These are phyloP conservation scores for Hymenoscyphus albidus DNA, from an alignment of 2,329 filamentous ascomycete species.

Conservation along the genomic window DNA sequence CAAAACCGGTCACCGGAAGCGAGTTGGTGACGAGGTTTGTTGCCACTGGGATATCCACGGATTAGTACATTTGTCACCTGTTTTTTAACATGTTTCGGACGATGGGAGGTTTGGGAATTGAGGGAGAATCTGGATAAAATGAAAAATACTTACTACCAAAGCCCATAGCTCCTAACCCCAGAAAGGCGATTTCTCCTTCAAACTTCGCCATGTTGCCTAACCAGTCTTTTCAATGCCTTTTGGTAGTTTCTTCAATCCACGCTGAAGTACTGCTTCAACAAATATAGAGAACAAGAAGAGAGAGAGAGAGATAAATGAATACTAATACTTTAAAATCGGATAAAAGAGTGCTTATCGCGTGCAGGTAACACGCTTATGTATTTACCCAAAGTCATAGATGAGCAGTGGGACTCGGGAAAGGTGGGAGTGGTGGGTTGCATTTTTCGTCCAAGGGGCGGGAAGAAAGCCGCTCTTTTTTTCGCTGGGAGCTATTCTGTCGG, in stretches of 20 bases:
- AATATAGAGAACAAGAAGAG: not conserved
- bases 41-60: slow-evolving; percentile 46
- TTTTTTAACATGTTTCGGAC: not conserved
- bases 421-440: not conserved
- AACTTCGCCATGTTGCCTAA: not conserved
- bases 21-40: slow-evolving; percentile 65
- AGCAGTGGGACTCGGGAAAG: not conserved
- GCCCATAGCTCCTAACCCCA: slow-evolving; percentile 11
- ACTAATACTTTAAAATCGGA: not conserved
- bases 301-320: not conserved
- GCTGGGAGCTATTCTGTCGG: not conserved
- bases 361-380: not conserved
- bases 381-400: not conserved
- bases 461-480: not conserved
- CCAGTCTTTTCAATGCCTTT: not conserved
- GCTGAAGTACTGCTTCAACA: not conserved
- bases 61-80: not conserved
- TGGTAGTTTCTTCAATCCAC: not conserved
- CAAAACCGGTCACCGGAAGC: slow-evolving; percentile 66
- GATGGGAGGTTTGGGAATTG: not conserved
- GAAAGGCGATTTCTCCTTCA: slow-evolving; percentile 10
- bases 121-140: not conserved
- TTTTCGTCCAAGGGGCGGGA: not conserved
- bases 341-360: not conserved
- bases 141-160: slow-evolving; percentile 10